These are phyloP conservation scores for Starmerella lactis-condensi DNA, from an alignment of 805 yeast species.

Conservation along the genomic window DNA sequence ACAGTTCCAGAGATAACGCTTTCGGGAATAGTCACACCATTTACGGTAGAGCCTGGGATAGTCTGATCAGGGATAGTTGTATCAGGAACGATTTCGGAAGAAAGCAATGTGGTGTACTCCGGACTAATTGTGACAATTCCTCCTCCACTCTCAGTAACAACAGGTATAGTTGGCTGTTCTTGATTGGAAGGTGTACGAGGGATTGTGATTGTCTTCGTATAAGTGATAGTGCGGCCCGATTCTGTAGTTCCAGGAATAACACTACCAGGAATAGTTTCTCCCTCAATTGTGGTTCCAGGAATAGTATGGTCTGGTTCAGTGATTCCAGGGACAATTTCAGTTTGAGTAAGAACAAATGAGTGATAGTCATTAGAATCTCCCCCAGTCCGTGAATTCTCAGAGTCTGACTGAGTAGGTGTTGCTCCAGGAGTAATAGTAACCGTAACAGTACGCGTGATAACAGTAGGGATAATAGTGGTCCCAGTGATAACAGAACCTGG, in stretches of 20 bases:
- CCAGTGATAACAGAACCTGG: conserved; percentile 1
- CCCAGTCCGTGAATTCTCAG: conserved; percentile 1
- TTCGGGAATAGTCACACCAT: too few relatives aligned
- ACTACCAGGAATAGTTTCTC: conserved; percentile 4
- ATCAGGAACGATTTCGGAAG: too few relatives aligned
- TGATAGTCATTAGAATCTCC: not conserved
- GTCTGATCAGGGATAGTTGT: too few relatives aligned
- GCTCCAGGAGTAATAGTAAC: not conserved
- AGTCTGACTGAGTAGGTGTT: not conserved
- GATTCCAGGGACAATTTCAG: conserved; percentile 9
- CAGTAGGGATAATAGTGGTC: not conserved
- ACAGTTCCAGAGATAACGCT: too few relatives aligned
- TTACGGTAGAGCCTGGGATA: too few relatives aligned
- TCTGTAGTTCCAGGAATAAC: conserved; percentile 1
- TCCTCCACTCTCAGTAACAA: too few relatives aligned
- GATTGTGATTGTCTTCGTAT: conserved; percentile 9
- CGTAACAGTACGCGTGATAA: not conserved
- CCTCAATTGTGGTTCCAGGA: conserved; percentile 10
- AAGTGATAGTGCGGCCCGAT: conserved; percentile 6
- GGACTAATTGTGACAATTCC: too few relatives aligned
- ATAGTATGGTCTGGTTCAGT: conserved; percentile 12
- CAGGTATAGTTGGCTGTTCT: conserved; percentile 3
- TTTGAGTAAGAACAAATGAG: not conserved
- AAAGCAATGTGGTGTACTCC: too few relatives aligned
- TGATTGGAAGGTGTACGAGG: conserved; percentile 10